Base-by-base conservation (phyloP, 1,139 yeast species). In the Yamadazyma triangularis region DNA sequence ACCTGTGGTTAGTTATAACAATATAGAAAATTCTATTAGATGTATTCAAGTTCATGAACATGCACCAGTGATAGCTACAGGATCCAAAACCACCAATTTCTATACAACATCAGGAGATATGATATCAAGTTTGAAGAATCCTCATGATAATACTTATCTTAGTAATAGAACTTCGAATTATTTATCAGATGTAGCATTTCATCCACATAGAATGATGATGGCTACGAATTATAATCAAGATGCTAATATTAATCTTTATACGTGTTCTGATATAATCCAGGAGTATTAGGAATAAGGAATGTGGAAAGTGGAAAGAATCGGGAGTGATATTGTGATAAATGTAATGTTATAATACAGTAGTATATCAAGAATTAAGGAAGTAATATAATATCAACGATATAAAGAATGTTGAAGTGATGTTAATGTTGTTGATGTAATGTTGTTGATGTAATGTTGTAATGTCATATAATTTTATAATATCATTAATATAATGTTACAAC, bases 131-230 rank as follows among this genome's bases (percentile, higher is more conserved):
- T 73, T 88, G 40, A 74, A 73, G 42, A 78, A 78, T 38, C 77
- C 79, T 8, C 59, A 67, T 57, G 62, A 46, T 36, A n/a, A n/a
- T n/a, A 58, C 62, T 28, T 63, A 71, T 45, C 54, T 73, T 52
- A 47, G 64, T 30, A 64, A 62, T 31, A 47, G 77, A 36, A 69
- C 72, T 10, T 64, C 72, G 20, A 61, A 60, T 34, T 82, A 79
- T 45, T 66, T 86, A 32, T 77, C 89, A 4, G 66, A 78, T 9
- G 57, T 88, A 38, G 70, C 82, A 0, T 77, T 91, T 54, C 99
- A 91, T 53, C 99, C 99, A 2, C 98, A 93, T 53, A 67, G 93
- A 40, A 86, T 91, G 95, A 77, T 86, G 73, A 54, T 91, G 53
- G 97, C 96, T 1, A 85, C 87, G 1, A 81, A 83, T 47, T 84